Percentiles rank a stretch among this genome's conserved stretches.
phyloP scores from a whole-genome alignment of 352 stramenopile species.

The Albugo laibachii region DNA sequence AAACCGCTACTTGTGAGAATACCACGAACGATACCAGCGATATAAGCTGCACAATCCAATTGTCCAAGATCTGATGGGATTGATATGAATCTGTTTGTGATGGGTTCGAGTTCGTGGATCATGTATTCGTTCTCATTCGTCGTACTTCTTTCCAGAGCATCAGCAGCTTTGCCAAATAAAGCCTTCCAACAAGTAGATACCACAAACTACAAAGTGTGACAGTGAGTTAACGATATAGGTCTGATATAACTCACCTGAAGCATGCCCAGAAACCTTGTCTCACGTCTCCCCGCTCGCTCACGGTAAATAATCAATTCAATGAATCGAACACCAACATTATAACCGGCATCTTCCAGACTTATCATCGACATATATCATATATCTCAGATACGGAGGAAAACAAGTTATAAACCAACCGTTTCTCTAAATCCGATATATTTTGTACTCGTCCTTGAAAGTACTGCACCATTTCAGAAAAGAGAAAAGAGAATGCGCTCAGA shows the following conservation, averaged over 20 bases:
- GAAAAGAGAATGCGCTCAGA: conserved; percentile 89
- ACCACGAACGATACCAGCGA: conserved; percentile 87
- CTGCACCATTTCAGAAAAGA: conserved; percentile 97
- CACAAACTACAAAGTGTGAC: conserved; percentile 76
- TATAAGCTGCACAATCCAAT: conserved; percentile 92
- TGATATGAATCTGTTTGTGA: conserved; percentile 94
- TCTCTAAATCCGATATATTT: conserved; percentile 92
- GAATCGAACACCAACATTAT: conserved; percentile 89
- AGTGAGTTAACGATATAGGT: conserved; percentile 25
- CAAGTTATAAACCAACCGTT: conserved; percentile 23
- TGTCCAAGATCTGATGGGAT: conserved; percentile 89
- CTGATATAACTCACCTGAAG: conserved; percentile 22
- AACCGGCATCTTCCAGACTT: conserved; percentile 86
- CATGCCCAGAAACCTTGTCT: conserved; percentile 74
- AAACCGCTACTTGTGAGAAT: conserved; percentile 72
- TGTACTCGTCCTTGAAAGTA: conserved; percentile 92
- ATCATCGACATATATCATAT: neutral
- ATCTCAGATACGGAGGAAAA: neutral
- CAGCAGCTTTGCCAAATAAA: conserved; percentile 91
- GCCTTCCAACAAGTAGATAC: conserved; percentile 89
- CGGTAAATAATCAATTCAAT: conserved; percentile 84
- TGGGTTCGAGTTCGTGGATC: conserved; percentile 87
- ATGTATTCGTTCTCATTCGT: conserved; percentile 98
- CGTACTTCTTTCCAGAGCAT: conserved; percentile 91
- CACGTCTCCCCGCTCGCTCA: conserved; percentile 54